Conservation (phyloP, 768 basidiomycete genomes). For the Hericium coralloides region DNA sequence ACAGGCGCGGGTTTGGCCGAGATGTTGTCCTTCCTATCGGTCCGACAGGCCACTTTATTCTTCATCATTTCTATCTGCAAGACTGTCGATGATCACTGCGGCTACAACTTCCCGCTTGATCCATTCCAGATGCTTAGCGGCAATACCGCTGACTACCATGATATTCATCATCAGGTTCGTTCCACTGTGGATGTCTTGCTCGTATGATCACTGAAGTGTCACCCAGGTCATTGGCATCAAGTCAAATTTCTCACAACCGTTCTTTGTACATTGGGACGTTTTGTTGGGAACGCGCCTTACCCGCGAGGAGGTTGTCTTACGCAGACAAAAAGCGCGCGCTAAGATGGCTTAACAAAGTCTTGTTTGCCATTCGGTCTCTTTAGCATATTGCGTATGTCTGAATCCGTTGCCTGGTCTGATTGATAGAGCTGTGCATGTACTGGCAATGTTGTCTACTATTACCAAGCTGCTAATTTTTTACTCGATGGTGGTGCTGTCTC, state of each 20-base stretch:
- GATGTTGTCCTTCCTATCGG: slow-evolving; percentile 50
- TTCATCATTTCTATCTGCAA: slow-evolving; percentile 82
- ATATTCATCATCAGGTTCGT: slow-evolving; percentile 90
- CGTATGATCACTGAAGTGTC: not conserved
- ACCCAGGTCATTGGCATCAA: slow-evolving; percentile 75
- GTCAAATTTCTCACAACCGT: slow-evolving; percentile 92
- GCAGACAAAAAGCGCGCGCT: slow-evolving; percentile 15
- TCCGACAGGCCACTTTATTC: slow-evolving; percentile 77
- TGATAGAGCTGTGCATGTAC: no score
- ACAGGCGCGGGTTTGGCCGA: slow-evolving; percentile 77
- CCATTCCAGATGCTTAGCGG: slow-evolving; percentile 77
- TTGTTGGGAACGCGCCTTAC: slow-evolving; percentile 82
- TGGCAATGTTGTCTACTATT: not conserved
- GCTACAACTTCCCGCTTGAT: slow-evolving; percentile 85
- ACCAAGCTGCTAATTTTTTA: not conserved
- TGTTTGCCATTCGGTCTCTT: not conserved
- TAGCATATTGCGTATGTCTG: not conserved
- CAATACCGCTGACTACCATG: slow-evolving; percentile 96
- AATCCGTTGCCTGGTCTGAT: not conserved
- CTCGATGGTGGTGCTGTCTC: slow-evolving; percentile 50
- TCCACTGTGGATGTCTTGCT: not conserved
- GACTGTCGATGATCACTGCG: slow-evolving; percentile 95
- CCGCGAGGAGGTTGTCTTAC: slow-evolving; percentile 50
- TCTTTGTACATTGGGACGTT: slow-evolving; percentile 91
- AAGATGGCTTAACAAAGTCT: slow-evolving; percentile 1